Conservation (phyloP, 306 rosid genomes). For the Parietaria judaica region DNA sequence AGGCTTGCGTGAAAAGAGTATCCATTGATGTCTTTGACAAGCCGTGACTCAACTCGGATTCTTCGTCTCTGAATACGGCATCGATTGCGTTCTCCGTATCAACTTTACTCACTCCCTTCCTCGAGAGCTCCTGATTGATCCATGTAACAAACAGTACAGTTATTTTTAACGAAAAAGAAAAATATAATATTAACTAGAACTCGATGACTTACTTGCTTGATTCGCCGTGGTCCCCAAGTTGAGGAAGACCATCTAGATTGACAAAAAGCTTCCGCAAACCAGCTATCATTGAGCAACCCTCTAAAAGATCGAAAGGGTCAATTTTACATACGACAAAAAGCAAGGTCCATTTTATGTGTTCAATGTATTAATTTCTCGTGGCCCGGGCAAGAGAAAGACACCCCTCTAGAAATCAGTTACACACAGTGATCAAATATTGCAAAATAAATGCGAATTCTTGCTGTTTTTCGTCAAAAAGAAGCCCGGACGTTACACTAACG, state of each 20-base stretch:
- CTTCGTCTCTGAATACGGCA: slow-evolving; percentile 41
- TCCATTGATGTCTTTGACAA: slow-evolving; percentile 50
- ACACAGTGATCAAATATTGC: neutral
- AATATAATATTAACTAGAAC: slow-evolving; percentile 1
- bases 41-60: slow-evolving; percentile 23
- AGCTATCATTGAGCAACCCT: slow-evolving; percentile 62
- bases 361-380: neutral
- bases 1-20: slow-evolving; percentile 59
- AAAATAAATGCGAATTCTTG: neutral
- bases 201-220: slow-evolving; percentile 52
- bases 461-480: neutral
- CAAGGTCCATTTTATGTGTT: neutral
- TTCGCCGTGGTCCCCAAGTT: slow-evolving; percentile 88
- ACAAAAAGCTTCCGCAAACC: slow-evolving; percentile 55
- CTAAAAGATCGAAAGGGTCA: slow-evolving; percentile 28
- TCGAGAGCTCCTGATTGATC: slow-evolving; percentile 57
- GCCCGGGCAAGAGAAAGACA: neutral
- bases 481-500: neutral
- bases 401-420: slow-evolving; percentile 7
- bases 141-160: neutral
- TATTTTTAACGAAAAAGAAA: neutral
- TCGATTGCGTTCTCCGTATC: slow-evolving; percentile 73
- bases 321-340: neutral
- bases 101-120: slow-evolving; percentile 66
- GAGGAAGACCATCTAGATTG: slow-evolving; percentile 86